Evolutionary conservation across 495 filamentous ascomycete genomes (phyloP).

Genomic region (Xeromyces bisporus): DNA sequence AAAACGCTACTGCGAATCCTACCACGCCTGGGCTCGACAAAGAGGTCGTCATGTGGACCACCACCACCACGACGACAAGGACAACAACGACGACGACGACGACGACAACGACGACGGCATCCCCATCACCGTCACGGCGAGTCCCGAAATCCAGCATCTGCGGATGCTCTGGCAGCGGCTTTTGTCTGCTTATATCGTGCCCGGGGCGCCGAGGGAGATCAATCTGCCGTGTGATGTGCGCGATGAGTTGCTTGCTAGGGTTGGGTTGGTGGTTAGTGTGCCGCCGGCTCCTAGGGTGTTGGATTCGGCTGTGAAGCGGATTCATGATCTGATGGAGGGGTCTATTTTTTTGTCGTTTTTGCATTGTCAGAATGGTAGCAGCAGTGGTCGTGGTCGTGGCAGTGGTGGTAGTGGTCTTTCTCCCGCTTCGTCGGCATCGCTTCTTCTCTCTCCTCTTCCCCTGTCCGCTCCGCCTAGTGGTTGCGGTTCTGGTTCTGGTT

Average conservation of each 20-base stretch:
- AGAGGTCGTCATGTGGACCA: no score
- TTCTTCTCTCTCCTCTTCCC: no score
- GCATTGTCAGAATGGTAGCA: no score
- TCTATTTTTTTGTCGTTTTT: conserved; percentile 46
- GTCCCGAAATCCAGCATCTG: conserved; percentile 50
- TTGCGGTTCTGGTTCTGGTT: no score
- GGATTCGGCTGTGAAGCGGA: conserved; percentile 76
- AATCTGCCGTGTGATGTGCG: conserved; percentile 81
- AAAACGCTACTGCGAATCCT: conserved; percentile 68
- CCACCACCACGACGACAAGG: no score
- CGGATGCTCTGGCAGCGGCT: conserved; percentile 54
- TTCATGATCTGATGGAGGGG: conserved; percentile 94
- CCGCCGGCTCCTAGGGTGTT: conserved; percentile 66
- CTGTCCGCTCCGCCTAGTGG: no score
- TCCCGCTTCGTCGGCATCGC: no score
- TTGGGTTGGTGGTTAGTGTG: conserved; percentile 33
- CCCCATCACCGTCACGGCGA: conserved; percentile 27
- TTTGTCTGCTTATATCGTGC: conserved; percentile 33
- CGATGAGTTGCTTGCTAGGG: conserved; percentile 54
- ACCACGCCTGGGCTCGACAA: conserved; percentile 36
- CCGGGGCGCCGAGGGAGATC: conserved; percentile 71
- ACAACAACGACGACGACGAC: no score
- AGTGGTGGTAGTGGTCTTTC: no score
- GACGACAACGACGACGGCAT: conserved; percentile 23
- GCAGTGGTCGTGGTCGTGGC: no score